Evolutionary conservation across 2,329 filamentous ascomycete genomes (phyloP).

Genomic region (Orbilia javanica): DNA sequence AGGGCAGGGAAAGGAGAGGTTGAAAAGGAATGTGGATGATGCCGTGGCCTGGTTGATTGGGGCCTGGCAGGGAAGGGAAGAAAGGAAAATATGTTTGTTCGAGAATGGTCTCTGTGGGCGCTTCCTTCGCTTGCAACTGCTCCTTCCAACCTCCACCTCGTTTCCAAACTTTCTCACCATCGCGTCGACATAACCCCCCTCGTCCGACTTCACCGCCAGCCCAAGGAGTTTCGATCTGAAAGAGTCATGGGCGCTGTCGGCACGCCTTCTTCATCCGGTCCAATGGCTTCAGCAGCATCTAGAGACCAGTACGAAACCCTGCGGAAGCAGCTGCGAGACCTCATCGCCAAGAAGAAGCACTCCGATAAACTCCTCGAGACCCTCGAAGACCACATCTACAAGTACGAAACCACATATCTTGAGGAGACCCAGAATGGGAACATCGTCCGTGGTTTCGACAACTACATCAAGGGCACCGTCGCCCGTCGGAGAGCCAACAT

Average conservation of each 20-base stretch:
- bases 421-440: constrained; percentile 91
- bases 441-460: constrained; percentile 97
- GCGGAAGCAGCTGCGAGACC: constrained; percentile 62
- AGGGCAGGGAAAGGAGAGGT: constrained; percentile 19
- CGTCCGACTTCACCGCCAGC: background rate
- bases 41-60: constrained; percentile 14
- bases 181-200: constrained; percentile 32
- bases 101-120: constrained; percentile 21
- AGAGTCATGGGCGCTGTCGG: constrained; percentile 45
- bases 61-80: constrained; percentile 14
- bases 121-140: constrained; percentile 38
- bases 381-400: constrained; percentile 84
- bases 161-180: constrained; percentile 24
- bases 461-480: constrained; percentile 90
- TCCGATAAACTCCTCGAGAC: constrained; percentile 71
- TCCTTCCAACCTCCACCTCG: constrained; percentile 21
- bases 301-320: constrained; percentile 62
- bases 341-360: constrained; percentile 62
- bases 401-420: constrained; percentile 87
- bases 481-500: constrained; percentile 76
- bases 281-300: constrained; percentile 46
- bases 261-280: constrained; percentile 37
- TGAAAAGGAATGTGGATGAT: constrained; percentile 46
- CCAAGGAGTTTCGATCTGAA: background rate
- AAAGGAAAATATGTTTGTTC: constrained; percentile 34